These are phyloP conservation scores for Fusarium heterosporum DNA, from an alignment of 2,329 filamentous ascomycete genomes.

Conservation along the genomic window DNA sequence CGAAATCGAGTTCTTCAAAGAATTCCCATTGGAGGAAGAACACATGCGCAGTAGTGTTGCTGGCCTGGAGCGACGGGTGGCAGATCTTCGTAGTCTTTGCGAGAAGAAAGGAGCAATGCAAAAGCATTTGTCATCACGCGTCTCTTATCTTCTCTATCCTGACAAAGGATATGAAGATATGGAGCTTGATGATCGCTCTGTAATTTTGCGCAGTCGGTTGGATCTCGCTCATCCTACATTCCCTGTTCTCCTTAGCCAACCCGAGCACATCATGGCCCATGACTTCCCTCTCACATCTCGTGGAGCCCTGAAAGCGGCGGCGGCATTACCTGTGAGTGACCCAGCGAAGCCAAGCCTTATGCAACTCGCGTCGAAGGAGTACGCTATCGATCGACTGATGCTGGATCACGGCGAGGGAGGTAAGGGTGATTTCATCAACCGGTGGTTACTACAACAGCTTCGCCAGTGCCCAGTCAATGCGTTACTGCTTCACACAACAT, in stretches of 20 bases:
- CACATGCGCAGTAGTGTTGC: conserved; percentile 51
- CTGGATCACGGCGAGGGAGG: conserved; percentile 51
- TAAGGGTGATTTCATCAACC: conserved; percentile 60
- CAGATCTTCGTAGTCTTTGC: conserved; percentile 55
- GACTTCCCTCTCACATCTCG: conserved; percentile 55
- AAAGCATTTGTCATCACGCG: conserved; percentile 54
- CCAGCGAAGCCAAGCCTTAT: conserved; percentile 52
- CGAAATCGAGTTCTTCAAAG: conserved; percentile 58
- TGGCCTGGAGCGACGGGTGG: conserved; percentile 50
- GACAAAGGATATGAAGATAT: conserved; percentile 56
- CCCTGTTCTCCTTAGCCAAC: conserved; percentile 61
- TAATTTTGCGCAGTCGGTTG: conserved; percentile 39
- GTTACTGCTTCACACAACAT: conserved; percentile 55
- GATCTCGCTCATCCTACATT: conserved; percentile 57
- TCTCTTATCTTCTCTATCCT: conserved; percentile 56
- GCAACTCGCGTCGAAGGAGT: conserved; percentile 60
- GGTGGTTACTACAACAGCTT: conserved; percentile 66
- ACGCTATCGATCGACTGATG: conserved; percentile 59
- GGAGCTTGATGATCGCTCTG: conserved; percentile 51
- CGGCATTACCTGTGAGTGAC: conserved; percentile 52
- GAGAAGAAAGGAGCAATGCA: conserved; percentile 57
- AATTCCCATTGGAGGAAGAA: conserved; percentile 55
- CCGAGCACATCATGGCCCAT: conserved; percentile 57
- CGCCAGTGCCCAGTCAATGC: conserved; percentile 60
- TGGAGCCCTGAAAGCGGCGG: conserved; percentile 56